These are phyloP conservation scores for Onygena corvina DNA, from an alignment of 2,329 filamentous ascomycete species.

Conservation along the genomic window DNA sequence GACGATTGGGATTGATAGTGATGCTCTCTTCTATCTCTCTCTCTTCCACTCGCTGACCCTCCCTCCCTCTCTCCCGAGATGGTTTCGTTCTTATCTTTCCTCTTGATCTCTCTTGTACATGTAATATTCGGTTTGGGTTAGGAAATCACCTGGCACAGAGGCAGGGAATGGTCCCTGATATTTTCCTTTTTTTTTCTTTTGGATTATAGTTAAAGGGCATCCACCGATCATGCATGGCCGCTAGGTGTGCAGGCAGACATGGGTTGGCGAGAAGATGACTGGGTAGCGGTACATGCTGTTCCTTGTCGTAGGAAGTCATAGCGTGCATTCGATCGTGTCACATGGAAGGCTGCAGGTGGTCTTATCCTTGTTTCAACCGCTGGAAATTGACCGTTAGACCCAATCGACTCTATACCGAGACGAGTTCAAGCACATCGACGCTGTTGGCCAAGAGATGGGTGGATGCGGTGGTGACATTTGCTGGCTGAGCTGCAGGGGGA, in stretches of 20 bases:
- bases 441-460: not conserved
- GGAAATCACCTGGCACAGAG: not conserved
- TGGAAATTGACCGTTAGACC: conserved; percentile 2
- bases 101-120: too few species aligned
- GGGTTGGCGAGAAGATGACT: not conserved
- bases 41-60: not conserved
- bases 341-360: not conserved
- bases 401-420: not conserved
- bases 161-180: not conserved
- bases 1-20: conserved; percentile 48
- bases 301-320: conserved; percentile 1
- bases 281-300: not conserved
- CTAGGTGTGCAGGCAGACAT: not conserved
- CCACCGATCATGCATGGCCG: not conserved
- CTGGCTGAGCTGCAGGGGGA: not conserved
- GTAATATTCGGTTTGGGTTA: conserved; percentile 4
- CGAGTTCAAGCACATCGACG: not conserved
- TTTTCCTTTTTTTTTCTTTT: too few species aligned
- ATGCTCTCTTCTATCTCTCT: not conserved
- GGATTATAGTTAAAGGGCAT: not conserved
- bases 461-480: not conserved
- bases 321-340: conserved; percentile 5
- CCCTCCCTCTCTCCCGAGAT: too few species aligned
- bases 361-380: conserved; percentile 3
- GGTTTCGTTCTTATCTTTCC: too few species aligned